phyloP scores from a whole-genome alignment of 768 basidiomycete genomes.

The Rhizopogon vinicolor region DNA sequence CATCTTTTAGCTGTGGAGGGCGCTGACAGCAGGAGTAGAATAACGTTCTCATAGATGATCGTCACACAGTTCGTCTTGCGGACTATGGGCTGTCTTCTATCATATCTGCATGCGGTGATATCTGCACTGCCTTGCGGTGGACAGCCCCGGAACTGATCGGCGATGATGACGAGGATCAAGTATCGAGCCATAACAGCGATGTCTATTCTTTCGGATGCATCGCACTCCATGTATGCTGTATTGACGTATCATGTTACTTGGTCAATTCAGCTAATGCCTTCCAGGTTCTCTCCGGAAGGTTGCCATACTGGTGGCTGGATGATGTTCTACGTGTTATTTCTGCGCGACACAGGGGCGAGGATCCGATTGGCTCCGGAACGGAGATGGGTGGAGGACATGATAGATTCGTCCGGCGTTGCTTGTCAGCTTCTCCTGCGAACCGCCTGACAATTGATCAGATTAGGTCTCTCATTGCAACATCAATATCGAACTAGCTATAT shows the following conservation, averaged over 20 bases:
- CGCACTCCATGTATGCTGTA: conserved; percentile 16
- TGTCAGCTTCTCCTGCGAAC: neutral
- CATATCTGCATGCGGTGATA: neutral
- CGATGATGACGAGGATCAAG: neutral
- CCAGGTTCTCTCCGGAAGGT: neutral
- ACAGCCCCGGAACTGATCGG: conserved; percentile 34
- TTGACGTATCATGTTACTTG: conserved; percentile 17
- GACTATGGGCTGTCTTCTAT: conserved; percentile 42
- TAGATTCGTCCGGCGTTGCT: neutral
- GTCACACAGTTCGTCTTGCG: conserved; percentile 31
- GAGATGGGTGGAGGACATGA: neutral
- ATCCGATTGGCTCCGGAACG: neutral
- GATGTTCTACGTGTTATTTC: neutral
- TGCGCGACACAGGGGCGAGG: neutral
- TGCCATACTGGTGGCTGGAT: neutral
- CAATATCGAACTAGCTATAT: neutral
- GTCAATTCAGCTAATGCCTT: neutral
- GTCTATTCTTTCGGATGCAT: conserved; percentile 42
- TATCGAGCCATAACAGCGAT: conserved; percentile 23
- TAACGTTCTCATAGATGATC: conserved; percentile 30
- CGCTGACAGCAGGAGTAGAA: neutral
- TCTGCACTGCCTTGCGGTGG: conserved; percentile 35
- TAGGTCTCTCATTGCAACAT: neutral
- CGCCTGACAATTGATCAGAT: neutral
- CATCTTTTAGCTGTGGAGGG: neutral